Conservation (phyloP, 2,329 filamentous ascomycete species). For the Diaporthe helianthi region DNA sequence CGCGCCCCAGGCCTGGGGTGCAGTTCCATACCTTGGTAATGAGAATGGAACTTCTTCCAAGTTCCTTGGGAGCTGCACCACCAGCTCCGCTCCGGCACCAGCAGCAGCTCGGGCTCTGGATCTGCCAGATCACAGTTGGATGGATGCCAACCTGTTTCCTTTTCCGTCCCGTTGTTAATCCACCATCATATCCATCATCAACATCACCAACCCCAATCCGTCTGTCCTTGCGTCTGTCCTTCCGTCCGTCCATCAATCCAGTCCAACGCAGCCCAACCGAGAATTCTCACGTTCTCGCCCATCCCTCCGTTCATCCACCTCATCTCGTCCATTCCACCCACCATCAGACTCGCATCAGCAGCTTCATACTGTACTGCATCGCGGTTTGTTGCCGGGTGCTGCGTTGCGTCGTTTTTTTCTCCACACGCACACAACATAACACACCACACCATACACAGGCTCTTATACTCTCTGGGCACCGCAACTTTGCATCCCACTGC, state of each 20-base stretch:
- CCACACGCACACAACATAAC: not conserved
- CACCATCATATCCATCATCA: not conserved
- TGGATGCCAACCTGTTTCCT: conserved; percentile 8
- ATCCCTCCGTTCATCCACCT: not conserved
- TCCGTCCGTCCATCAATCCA: not conserved
- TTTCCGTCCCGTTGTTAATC: not conserved
- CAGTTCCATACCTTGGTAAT: conserved; percentile 24
- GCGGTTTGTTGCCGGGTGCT: not conserved
- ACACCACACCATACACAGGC: not conserved
- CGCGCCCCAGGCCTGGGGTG: conserved; percentile 14
- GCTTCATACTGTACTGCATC: not conserved
- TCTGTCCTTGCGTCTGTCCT: not conserved
- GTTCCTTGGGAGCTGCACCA: conserved; percentile 26
- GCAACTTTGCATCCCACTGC: not conserved
- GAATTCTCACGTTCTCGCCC: not conserved
- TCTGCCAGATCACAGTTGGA: conserved; percentile 4
- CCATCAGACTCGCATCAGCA: not conserved
- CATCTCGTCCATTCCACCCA: not conserved
- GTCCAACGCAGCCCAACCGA: not conserved
- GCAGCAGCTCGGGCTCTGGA: not conserved
- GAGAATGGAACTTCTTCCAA: conserved; percentile 24
- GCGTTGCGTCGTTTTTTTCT: conserved; percentile 2
- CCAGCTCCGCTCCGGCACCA: conserved; percentile 31
- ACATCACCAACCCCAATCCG: not conserved
- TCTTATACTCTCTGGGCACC: not conserved